phyloP scores from a whole-genome alignment of 108 stramenopile species.

The Schizochytrium sp. region DNA sequence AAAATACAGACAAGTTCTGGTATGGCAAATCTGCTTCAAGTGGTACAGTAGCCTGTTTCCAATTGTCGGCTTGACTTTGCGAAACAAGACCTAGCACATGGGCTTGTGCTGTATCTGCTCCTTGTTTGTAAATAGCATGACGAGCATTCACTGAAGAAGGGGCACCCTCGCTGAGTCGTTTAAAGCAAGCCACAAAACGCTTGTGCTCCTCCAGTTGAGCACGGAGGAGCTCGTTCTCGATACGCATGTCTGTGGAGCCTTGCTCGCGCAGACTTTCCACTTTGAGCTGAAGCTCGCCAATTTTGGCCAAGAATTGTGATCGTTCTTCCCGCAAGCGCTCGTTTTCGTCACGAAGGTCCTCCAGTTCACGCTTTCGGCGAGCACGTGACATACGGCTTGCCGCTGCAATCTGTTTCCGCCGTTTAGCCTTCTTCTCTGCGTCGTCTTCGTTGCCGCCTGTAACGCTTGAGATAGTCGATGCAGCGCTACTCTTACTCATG shows the following conservation, averaged over 20 bases:
- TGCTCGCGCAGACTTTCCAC: constrained; percentile 29
- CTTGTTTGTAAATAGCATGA: constrained; percentile 54
- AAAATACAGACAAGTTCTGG: constrained; percentile 58
- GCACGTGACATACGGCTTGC: constrained; percentile 37
- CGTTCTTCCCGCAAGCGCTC: constrained; percentile 26
- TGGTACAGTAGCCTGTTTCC: constrained; percentile 52
- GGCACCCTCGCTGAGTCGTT: not conserved
- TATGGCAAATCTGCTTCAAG: constrained; percentile 52
- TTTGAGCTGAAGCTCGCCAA: constrained; percentile 32
- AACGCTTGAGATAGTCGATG: too few relatives aligned
- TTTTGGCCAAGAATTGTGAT: constrained; percentile 16
- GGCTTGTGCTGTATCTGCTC: constrained; percentile 45
- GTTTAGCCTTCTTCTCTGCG: not conserved
- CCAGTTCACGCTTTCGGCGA: constrained; percentile 17
- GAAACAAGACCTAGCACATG: constrained; percentile 43
- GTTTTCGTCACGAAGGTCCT: constrained; percentile 50
- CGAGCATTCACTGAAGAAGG: constrained; percentile 44
- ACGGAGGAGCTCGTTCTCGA: constrained; percentile 57
- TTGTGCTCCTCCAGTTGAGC: constrained; percentile 47
- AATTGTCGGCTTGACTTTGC: constrained; percentile 34
- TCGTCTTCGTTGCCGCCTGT: too few relatives aligned
- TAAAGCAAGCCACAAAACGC: constrained; percentile 33
- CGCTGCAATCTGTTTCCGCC: constrained; percentile 43
- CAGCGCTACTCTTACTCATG: too few relatives aligned
- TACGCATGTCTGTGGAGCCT: constrained; percentile 49